Percentiles rank a stretch among this genome's conserved stretches.
Conservation (phyloP, 192 early-diverging fungal species). For the Phycomyces blakesleeanus region DNA sequence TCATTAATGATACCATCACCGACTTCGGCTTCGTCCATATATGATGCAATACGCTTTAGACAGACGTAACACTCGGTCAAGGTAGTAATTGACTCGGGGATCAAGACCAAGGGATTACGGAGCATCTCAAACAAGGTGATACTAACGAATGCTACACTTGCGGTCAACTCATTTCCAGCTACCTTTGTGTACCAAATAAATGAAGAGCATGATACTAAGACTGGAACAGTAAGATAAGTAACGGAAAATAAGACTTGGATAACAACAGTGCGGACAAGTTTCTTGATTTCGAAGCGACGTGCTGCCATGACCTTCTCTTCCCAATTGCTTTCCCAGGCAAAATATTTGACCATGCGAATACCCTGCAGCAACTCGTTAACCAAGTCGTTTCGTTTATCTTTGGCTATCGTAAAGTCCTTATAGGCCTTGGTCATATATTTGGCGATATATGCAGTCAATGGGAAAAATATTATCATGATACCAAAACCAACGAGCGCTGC, state of each 20-base stretch:
- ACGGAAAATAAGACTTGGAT: conserved; percentile 26
- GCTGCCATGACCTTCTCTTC: conserved; percentile 57
- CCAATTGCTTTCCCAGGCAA: conserved; percentile 75
- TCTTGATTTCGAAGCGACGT: conserved; percentile 20
- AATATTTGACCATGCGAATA: conserved; percentile 90
- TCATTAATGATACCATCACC: background rate
- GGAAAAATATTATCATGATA: conserved; percentile 60
- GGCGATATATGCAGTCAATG: conserved; percentile 49
- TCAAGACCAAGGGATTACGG: conserved; percentile 41
- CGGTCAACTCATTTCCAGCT: conserved; percentile 43
- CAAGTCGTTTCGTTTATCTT: conserved; percentile 72
- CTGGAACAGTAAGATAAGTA: conserved; percentile 42
- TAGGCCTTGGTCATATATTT: conserved; percentile 51
- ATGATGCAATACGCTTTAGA: conserved; percentile 47
- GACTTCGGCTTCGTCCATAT: conserved; percentile 29
- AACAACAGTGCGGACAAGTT: conserved; percentile 12
- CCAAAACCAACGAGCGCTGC: conserved; percentile 75
- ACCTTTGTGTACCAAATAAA: conserved; percentile 53
- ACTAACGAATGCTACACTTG: conserved; percentile 58
- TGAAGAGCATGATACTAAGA: conserved; percentile 55
- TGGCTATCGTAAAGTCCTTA: conserved; percentile 48
- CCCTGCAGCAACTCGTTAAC: conserved; percentile 70
- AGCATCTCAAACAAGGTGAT: conserved; percentile 60
- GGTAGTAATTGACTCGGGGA: conserved; percentile 56
- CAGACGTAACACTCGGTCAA: conserved; percentile 52